phyloP scores from a whole-genome alignment of 2,329 filamentous ascomycete genomes.

The Neonectria punicea region DNA sequence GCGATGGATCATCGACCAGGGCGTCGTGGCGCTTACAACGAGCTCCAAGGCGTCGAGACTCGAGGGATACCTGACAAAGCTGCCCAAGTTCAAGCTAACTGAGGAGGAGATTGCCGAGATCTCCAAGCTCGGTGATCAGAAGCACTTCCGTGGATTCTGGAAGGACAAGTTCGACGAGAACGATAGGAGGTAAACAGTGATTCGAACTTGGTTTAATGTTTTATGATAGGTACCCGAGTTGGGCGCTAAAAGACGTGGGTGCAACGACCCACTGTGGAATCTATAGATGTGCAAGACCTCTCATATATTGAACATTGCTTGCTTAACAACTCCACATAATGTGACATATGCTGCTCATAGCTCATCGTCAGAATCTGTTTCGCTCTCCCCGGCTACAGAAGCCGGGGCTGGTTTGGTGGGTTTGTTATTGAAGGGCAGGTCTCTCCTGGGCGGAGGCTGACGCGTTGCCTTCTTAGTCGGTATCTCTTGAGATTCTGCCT shows the following conservation, averaged over 20 bases:
- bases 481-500: slow-evolving; percentile 11
- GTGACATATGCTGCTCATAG: slow-evolving; percentile 49
- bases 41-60: slow-evolving; percentile 68
- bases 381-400: slow-evolving; percentile 48
- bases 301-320: not conserved
- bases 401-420: slow-evolving; percentile 41
- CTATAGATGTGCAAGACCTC: not conserved
- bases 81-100: slow-evolving; percentile 68
- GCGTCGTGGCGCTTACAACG: slow-evolving; percentile 68
- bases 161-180: slow-evolving; percentile 60
- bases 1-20: slow-evolving; percentile 70
- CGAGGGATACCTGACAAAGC: slow-evolving; percentile 62
- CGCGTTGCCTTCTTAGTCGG: slow-evolving; percentile 36
- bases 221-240: not conserved
- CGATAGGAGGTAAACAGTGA: slow-evolving; percentile 53
- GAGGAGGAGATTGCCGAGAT: slow-evolving; percentile 68
- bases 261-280: slow-evolving; percentile 2
- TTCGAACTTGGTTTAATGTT: not conserved
- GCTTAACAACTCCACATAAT: slow-evolving; percentile 3
- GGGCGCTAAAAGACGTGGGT: not conserved
- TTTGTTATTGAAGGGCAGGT: slow-evolving; percentile 58
- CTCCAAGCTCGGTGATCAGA: slow-evolving; percentile 64
- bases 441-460: slow-evolving; percentile 52
- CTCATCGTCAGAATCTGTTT: slow-evolving; percentile 68
- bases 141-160: slow-evolving; percentile 72